These are phyloP conservation scores for Cynara cardunculus DNA, from an alignment of 129 eudicot genomes.

Conservation along the genomic window DNA sequence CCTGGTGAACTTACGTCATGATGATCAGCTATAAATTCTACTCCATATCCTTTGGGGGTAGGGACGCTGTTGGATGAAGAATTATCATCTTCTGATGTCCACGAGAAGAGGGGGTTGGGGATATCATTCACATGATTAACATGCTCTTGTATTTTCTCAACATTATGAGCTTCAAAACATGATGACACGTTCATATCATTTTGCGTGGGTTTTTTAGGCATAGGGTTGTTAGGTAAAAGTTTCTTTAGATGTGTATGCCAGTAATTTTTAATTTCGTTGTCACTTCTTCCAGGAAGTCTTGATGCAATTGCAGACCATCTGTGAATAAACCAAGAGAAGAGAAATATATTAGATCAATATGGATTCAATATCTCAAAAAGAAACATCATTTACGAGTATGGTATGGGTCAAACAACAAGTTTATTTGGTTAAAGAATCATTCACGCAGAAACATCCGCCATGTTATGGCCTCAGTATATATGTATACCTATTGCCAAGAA, in stretches of 20 bases:
- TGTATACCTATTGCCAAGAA: conserved; percentile 16
- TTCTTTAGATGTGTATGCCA: conserved; percentile 44
- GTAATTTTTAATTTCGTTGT: conserved; percentile 39
- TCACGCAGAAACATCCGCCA: background rate
- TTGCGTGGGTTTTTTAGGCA: background rate
- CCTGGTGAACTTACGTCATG: conserved; percentile 17
- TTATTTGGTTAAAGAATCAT: background rate
- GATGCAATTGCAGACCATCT: conserved; percentile 49
- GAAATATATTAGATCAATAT: background rate
- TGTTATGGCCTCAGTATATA: conserved; percentile 9
- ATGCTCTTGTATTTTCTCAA: background rate
- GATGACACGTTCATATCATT: background rate
- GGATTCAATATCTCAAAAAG: no score
- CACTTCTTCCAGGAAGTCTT: conserved; percentile 40
- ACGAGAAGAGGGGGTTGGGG: background rate
- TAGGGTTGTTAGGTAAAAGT: background rate
- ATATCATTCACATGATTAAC: background rate
- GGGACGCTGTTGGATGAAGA: background rate
- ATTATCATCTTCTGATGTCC: background rate
- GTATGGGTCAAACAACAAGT: background rate
- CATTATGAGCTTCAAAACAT: background rate
- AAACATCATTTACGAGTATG: no score
- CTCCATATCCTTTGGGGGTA: background rate
- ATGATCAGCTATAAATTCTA: background rate
- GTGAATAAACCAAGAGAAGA: background rate